Percentiles rank a stretch among this genome's conserved stretches.
Evolutionary conservation across 352 stramenopile species (phyloP).

Genomic region (Pythium coloratum): DNA sequence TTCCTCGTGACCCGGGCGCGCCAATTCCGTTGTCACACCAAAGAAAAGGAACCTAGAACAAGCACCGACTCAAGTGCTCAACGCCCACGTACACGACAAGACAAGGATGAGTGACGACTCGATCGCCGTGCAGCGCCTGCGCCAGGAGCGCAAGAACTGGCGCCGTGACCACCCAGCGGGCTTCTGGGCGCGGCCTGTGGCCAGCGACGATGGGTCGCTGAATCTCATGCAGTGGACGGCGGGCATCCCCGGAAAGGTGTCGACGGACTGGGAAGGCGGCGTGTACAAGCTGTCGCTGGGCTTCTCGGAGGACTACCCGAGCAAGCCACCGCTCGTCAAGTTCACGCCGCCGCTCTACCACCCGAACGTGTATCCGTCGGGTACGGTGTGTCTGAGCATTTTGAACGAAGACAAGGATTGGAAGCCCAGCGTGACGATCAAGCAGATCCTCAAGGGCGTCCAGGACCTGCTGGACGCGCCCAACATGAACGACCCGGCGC

Average conservation of each 20-base stretch:
- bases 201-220: conserved; percentile 93
- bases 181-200: conserved; percentile 95
- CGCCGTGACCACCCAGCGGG: conserved; percentile 93
- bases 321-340: conserved; percentile 97
- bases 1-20: conserved; percentile 1
- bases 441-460: conserved; percentile 98
- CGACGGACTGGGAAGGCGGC: conserved; percentile 97
- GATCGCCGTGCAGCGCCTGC: conserved; percentile 89
- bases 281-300: conserved; percentile 97
- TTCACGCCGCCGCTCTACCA: conserved; percentile 98
- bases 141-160: conserved; percentile 94
- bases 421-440: conserved; percentile 97
- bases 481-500: conserved; percentile 87
- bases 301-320: conserved; percentile 98
- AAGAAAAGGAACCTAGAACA: neutral
- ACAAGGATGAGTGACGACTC: conserved; percentile 78
- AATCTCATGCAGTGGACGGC: conserved; percentile 98
- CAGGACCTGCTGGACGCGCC: conserved; percentile 88
- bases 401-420: conserved; percentile 99
- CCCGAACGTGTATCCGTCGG: conserved; percentile 95
- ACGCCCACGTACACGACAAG: neutral
- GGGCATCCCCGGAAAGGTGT: conserved; percentile 94
- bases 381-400: conserved; percentile 98
- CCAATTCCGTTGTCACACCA: neutral
- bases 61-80: neutral